A percentile compares a stretch with the other conserved stretches of the same genome.
Evolutionary conservation across 352 stramenopile genomes (phyloP).

Genomic region (Globisporangium viniferum): DNA sequence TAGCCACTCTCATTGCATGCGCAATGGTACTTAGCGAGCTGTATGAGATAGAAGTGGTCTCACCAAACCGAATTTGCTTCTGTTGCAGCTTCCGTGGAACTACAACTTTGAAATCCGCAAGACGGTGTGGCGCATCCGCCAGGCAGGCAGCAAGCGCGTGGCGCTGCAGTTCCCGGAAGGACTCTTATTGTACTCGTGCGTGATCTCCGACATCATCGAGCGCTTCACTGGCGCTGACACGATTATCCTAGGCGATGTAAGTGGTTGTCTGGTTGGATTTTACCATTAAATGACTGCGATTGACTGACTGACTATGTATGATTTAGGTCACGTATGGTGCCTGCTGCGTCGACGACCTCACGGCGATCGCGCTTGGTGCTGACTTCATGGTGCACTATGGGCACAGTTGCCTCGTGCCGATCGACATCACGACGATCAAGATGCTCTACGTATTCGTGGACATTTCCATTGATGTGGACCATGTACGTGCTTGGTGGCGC

Average conservation of each 20-base stretch:
- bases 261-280: slow-evolving; percentile 11
- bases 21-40: too few relatives aligned
- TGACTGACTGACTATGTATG: neutral
- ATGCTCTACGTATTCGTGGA: slow-evolving; percentile 99
- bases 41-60: neutral
- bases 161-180: slow-evolving; percentile 99
- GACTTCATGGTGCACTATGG: slow-evolving; percentile 99
- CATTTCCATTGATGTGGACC: slow-evolving; percentile 97
- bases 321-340: slow-evolving; percentile 95
- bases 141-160: slow-evolving; percentile 87
- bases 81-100: slow-evolving; percentile 89
- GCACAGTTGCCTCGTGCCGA: slow-evolving; percentile 98
- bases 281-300: neutral
- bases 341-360: slow-evolving; percentile 99
- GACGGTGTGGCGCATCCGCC: slow-evolving; percentile 94
- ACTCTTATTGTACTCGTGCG: slow-evolving; percentile 96
- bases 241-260: slow-evolving; percentile 97
- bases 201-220: slow-evolving; percentile 98
- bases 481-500: slow-evolving; percentile 49
- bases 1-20: neutral
- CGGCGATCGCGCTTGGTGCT: slow-evolving; percentile 91
- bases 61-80: neutral
- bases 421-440: slow-evolving; percentile 94
- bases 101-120: slow-evolving; percentile 99
- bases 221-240: slow-evolving; percentile 89